These are phyloP conservation scores for Botryobasidium botryosum DNA, from an alignment of 768 basidiomycete genomes.

Conservation along the genomic window DNA sequence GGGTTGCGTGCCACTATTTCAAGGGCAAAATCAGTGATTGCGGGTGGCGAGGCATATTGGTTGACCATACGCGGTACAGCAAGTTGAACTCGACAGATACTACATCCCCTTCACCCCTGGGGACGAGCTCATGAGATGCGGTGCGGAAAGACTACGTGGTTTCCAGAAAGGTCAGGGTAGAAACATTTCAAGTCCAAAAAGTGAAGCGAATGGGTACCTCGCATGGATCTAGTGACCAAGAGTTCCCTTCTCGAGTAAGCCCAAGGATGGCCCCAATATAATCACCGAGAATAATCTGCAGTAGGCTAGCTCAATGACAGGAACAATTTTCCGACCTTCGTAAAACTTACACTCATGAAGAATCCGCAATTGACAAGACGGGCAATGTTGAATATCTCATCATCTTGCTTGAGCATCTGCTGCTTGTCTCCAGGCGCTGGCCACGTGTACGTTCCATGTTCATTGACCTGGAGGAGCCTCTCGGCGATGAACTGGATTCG, in stretches of 20 bases:
- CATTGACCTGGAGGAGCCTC: constrained; percentile 52
- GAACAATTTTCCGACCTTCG: constrained; percentile 1
- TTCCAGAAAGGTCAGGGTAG: not conserved
- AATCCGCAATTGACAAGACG: constrained; percentile 44
- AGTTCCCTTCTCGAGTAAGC: constrained; percentile 40
- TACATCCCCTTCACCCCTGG: constrained; percentile 54
- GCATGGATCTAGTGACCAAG: constrained; percentile 42
- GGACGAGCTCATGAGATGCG: constrained; percentile 33
- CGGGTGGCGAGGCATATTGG: too few relatives aligned
- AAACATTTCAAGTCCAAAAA: too few relatives aligned
- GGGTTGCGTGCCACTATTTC: constrained; percentile 60
- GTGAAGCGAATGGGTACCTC: too few relatives aligned
- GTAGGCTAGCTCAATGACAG: constrained; percentile 10
- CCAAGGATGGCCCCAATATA: constrained; percentile 64
- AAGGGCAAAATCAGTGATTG: too few relatives aligned
- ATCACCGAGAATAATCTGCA: constrained; percentile 55
- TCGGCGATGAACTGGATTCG: constrained; percentile 44
- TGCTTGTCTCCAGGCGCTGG: constrained; percentile 11
- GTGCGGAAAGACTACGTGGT: constrained; percentile 30
- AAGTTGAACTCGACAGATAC: constrained; percentile 73
- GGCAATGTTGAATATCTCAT: constrained; percentile 50
- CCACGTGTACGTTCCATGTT: constrained; percentile 31
- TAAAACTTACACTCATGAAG: constrained; percentile 13
- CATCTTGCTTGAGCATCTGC: constrained; percentile 36
- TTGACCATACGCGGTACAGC: constrained; percentile 47